Evolutionary conservation across 2,329 filamentous ascomycete species (phyloP).

Genomic region (Alternaria incomplexa): DNA sequence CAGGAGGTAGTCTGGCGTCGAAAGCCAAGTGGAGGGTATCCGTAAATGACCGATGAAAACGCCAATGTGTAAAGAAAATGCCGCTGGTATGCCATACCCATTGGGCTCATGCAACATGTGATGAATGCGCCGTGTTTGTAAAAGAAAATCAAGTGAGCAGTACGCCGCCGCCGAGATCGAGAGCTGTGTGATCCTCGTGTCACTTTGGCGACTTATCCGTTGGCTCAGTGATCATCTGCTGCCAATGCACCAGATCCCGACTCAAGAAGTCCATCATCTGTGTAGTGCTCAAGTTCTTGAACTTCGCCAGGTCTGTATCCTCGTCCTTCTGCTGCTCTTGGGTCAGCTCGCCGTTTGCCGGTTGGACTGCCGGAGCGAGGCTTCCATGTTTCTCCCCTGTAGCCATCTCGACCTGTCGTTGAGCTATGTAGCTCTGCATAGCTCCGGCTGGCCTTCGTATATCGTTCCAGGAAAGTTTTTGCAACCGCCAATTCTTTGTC

Average conservation of each 20-base stretch:
- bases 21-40: slow-evolving; percentile 43
- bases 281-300: slow-evolving; percentile 76
- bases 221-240: slow-evolving; percentile 59
- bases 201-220: slow-evolving; percentile 33
- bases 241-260: slow-evolving; percentile 82
- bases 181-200: not conserved
- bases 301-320: slow-evolving; percentile 51
- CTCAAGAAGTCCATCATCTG: slow-evolving; percentile 93
- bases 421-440: slow-evolving; percentile 88
- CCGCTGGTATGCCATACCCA: not conserved
- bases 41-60: slow-evolving; percentile 25
- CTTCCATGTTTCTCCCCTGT: slow-evolving; percentile 54
- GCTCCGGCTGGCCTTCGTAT: slow-evolving; percentile 83
- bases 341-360: slow-evolving; percentile 30
- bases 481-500: slow-evolving; percentile 60
- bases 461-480: slow-evolving; percentile 79
- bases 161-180: not conserved
- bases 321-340: slow-evolving; percentile 51
- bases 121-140: slow-evolving; percentile 6
- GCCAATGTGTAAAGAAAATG: slow-evolving; percentile 16
- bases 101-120: not conserved
- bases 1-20: not conserved
- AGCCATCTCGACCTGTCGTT: slow-evolving; percentile 86
- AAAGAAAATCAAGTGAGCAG: not conserved
- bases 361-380: slow-evolving; percentile 34